phyloP scores from a whole-genome alignment of 2,329 filamentous ascomycete species.

The Fusarium verticillioides region DNA sequence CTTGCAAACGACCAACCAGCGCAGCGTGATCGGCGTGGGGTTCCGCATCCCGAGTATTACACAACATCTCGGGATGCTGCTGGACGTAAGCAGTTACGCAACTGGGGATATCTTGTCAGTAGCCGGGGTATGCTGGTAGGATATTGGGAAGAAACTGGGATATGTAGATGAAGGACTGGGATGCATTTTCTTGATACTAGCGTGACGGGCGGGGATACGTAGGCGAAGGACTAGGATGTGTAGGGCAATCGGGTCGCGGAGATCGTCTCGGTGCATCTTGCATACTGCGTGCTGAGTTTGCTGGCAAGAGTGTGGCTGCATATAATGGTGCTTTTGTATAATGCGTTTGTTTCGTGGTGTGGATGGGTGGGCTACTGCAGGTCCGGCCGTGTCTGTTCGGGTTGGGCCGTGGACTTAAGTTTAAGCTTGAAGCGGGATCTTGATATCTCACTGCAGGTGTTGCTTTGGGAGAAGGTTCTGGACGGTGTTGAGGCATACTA shows the following conservation, averaged over 20 bases:
- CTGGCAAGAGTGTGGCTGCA: slow-evolving; percentile 9
- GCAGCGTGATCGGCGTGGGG: background rate
- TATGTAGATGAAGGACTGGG: background rate
- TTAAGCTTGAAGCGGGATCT: background rate
- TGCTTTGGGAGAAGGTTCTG: background rate
- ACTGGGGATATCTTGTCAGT: background rate
- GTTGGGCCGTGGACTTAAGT: background rate
- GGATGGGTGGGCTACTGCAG: slow-evolving; percentile 34
- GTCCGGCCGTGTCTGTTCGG: slow-evolving; percentile 21
- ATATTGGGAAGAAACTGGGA: background rate
- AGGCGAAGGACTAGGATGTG: background rate
- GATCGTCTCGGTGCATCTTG: slow-evolving; percentile 3
- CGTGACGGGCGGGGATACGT: background rate
- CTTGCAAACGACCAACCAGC: background rate
- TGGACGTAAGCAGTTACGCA: background rate
- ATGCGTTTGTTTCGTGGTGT: background rate
- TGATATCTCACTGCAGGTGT: background rate
- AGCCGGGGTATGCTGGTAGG: background rate
- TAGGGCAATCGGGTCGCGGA: slow-evolving; percentile 10
- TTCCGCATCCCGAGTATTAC: slow-evolving; percentile 22
- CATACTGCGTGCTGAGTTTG: background rate
- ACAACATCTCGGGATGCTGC: slow-evolving; percentile 7
- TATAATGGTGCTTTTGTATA: background rate
- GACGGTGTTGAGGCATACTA: background rate
- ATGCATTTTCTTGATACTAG: background rate